Percentiles rank a stretch among this genome's conserved stretches.
phyloP scores from a whole-genome alignment of 2,329 filamentous ascomycete species.

The Triangularia verruculosa region DNA sequence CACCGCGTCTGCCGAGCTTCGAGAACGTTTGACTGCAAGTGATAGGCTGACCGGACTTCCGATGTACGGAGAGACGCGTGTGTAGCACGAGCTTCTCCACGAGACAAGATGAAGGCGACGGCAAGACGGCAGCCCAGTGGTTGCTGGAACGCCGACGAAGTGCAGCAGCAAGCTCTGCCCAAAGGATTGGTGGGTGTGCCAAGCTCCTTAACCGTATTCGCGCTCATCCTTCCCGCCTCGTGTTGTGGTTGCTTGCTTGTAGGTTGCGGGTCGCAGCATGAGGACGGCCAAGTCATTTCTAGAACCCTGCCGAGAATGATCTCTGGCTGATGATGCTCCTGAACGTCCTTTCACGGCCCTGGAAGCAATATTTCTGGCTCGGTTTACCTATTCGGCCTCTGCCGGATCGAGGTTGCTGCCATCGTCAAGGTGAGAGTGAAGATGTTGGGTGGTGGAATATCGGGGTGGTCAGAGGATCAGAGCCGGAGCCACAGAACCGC shows the following conservation, averaged over 20 bases:
- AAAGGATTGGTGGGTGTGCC: conserved; percentile 5
- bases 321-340: not conserved
- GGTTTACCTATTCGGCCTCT: not conserved
- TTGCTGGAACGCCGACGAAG: not conserved
- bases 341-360: not conserved
- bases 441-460: not conserved
- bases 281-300: conserved; percentile 2
- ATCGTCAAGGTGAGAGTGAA: not conserved
- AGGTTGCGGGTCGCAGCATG: conserved; percentile 19
- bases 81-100: conserved; percentile 17
- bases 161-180: conserved; percentile 11
- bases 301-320: not conserved
- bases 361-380: not conserved
- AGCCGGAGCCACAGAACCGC: not conserved
- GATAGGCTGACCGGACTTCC: conserved; percentile 22
- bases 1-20: conserved; percentile 17
- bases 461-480: not conserved
- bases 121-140: conserved; percentile 3
- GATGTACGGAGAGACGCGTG: conserved; percentile 13
- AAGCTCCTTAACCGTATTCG: conserved; percentile 15
- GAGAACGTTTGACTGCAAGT: conserved; percentile 14
- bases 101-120: conserved; percentile 10
- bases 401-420: not conserved
- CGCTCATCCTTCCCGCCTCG: conserved; percentile 8
- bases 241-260: conserved; percentile 20